phyloP scores from a whole-genome alignment of 768 basidiomycete species.

The Cystofilobasidium ferigula region DNA sequence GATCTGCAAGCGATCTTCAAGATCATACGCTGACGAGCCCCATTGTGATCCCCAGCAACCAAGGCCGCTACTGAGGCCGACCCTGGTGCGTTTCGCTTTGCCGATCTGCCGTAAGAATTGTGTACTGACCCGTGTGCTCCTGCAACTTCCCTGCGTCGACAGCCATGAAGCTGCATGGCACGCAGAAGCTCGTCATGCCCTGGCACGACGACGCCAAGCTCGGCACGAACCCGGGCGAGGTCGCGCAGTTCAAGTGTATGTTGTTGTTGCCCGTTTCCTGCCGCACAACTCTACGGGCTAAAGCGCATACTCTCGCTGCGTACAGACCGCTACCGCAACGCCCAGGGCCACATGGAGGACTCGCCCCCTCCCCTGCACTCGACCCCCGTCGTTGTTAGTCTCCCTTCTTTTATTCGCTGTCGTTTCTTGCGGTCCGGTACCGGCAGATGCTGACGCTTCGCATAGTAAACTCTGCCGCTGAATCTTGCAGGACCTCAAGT shows the following conservation, averaged over 20 bases:
- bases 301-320: background rate
- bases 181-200: constrained; percentile 19
- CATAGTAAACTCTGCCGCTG: too few species aligned
- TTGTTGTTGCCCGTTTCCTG: background rate
- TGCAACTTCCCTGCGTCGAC: too few species aligned
- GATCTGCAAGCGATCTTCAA: background rate
- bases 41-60: background rate
- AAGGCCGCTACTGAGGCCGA: constrained; percentile 1
- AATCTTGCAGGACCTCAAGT: too few species aligned
- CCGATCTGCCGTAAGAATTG: too few species aligned
- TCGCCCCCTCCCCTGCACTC: constrained; percentile 6
- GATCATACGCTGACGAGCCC: background rate
- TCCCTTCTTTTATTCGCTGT: background rate
- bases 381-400: background rate
- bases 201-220: constrained; percentile 18
- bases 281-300: background rate
- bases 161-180: constrained; percentile 16
- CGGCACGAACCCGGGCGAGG: constrained; percentile 4
- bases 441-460: background rate
- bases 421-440: background rate
- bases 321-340: constrained; percentile 14
- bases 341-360: constrained; percentile 21
- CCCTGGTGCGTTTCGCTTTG: too few species aligned
- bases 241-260: constrained; percentile 3
- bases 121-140: too few species aligned